A percentile compares a stretch with the other conserved stretches of the same genome.
Conservation (phyloP, 164 flowering plant genomes). For the Sedum album region DNA sequence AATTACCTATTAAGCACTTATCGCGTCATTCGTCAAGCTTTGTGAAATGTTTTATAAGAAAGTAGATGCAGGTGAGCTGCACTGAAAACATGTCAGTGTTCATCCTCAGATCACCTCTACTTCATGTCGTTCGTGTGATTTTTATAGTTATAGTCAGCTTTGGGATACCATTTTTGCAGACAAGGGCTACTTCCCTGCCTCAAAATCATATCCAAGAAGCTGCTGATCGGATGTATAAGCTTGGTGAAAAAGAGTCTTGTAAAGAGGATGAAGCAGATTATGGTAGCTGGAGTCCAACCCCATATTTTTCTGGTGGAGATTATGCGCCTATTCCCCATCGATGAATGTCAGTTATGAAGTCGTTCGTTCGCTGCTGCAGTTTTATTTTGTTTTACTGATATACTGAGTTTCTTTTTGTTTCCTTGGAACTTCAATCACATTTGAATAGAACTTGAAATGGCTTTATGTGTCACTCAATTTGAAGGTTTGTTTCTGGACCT, state of each 20-base stretch:
- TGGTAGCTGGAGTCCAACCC: not conserved
- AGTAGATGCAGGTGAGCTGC: not conserved
- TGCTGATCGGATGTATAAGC: too few relatives aligned
- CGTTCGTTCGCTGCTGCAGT: not conserved
- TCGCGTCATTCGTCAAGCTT: too few relatives aligned
- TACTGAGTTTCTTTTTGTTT: too few relatives aligned
- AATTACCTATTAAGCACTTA: not conserved
- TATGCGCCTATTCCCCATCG: not conserved
- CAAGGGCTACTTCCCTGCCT: not conserved
- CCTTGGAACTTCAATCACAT: too few relatives aligned
- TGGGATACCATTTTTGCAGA: not conserved
- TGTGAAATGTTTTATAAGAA: not conserved
- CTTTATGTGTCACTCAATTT: too few relatives aligned
- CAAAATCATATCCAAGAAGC: not conserved
- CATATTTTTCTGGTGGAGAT: not conserved
- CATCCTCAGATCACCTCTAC: slow-evolving; percentile 14
- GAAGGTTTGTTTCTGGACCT: too few relatives aligned
- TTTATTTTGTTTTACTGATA: not conserved
- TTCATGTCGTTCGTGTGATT: slow-evolving; percentile 12
- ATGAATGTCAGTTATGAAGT: not conserved
- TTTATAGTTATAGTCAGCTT: slow-evolving; percentile 11
- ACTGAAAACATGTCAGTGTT: slow-evolving; percentile 7
- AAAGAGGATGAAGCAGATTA: not conserved
- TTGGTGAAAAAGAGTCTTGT: not conserved
- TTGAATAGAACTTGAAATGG: too few relatives aligned